Percentiles rank a stretch among this genome's conserved stretches.
phyloP scores from a whole-genome alignment of 192 early-diverging fungal genomes.

The Chytriomyces sp. region DNA sequence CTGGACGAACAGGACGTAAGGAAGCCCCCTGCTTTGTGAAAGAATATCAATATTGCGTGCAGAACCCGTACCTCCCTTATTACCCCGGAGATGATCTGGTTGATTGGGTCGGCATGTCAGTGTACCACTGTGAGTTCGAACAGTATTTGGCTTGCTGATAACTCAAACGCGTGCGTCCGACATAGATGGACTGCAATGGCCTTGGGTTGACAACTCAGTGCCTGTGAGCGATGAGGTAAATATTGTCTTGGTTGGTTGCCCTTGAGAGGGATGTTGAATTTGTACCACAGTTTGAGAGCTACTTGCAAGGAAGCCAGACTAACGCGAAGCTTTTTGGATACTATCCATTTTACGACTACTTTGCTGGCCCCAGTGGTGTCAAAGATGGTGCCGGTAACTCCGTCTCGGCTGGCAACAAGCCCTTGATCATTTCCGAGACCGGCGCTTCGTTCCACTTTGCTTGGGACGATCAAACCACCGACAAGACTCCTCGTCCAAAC shows the following conservation, averaged over 20 bases:
- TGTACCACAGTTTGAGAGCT: constrained; percentile 20
- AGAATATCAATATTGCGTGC: not conserved
- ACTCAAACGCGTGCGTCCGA: not conserved
- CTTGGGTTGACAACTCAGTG: constrained; percentile 18
- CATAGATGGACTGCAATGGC: not conserved
- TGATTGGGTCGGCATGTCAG: constrained; percentile 32
- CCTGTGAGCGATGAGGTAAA: constrained; percentile 4
- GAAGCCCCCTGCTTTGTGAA: too few relatives aligned
- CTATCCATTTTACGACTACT: constrained; percentile 31
- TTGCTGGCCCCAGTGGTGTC: not conserved
- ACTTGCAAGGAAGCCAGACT: constrained; percentile 17
- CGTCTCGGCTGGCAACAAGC: constrained; percentile 10
- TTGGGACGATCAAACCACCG: not conserved
- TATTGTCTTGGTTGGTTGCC: not conserved
- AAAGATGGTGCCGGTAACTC: not conserved
- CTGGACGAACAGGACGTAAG: constrained; percentile 14
- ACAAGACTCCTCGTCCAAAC: not conserved
- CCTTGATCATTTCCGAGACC: constrained; percentile 26
- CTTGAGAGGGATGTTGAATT: not conserved
- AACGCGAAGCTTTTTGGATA: constrained; percentile 6
- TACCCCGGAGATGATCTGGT: constrained; percentile 28
- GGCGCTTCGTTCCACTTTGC: not conserved
- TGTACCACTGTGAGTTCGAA: constrained; percentile 28
- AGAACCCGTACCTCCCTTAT: constrained; percentile 25
- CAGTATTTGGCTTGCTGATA: not conserved